Percentiles rank a stretch among this genome's conserved stretches.
Conservation (phyloP, 371 early-diverging fungal species). For the Mortierella sp. region DNA sequence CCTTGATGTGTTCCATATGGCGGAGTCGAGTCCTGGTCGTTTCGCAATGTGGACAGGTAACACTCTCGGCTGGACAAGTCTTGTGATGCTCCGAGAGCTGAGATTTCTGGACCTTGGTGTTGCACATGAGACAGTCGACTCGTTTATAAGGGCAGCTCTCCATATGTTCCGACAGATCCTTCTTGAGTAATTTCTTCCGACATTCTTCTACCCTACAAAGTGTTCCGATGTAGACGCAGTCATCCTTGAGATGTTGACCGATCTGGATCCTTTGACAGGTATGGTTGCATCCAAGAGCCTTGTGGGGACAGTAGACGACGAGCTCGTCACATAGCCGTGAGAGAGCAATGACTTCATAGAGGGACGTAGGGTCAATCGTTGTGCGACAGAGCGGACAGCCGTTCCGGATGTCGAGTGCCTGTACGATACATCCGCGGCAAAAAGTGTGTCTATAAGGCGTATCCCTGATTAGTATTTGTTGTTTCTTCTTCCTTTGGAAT, state of each 20-base stretch:
- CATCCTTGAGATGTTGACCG: slow-evolving; percentile 64
- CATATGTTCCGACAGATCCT: slow-evolving; percentile 65
- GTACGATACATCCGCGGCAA: slow-evolving; percentile 70
- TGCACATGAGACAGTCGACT: slow-evolving; percentile 73
- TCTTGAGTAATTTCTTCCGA: slow-evolving; percentile 64
- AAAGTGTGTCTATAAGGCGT: slow-evolving; percentile 73
- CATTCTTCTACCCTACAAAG: slow-evolving; percentile 72
- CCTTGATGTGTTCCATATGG: slow-evolving; percentile 62
- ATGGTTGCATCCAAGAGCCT: slow-evolving; percentile 67
- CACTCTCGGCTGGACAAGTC: slow-evolving; percentile 68
- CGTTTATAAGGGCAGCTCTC: slow-evolving; percentile 68
- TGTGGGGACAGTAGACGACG: slow-evolving; percentile 67
- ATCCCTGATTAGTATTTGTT: too few relatives aligned
- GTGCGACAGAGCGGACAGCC: slow-evolving; percentile 78
- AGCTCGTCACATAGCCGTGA: slow-evolving; percentile 79
- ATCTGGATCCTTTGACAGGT: slow-evolving; percentile 71
- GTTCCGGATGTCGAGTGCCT: slow-evolving; percentile 62
- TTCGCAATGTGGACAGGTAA: slow-evolving; percentile 70
- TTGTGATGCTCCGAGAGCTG: slow-evolving; percentile 61
- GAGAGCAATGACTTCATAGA: slow-evolving; percentile 73
- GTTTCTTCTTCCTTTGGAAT: too few relatives aligned
- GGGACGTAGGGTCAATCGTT: slow-evolving; percentile 56
- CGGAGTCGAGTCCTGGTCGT: slow-evolving; percentile 61
- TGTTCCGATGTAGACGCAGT: slow-evolving; percentile 68
- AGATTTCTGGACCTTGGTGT: slow-evolving; percentile 60